phyloP scores from a whole-genome alignment of 2,329 filamentous ascomycete species.

The Curvularia verruculosa region DNA sequence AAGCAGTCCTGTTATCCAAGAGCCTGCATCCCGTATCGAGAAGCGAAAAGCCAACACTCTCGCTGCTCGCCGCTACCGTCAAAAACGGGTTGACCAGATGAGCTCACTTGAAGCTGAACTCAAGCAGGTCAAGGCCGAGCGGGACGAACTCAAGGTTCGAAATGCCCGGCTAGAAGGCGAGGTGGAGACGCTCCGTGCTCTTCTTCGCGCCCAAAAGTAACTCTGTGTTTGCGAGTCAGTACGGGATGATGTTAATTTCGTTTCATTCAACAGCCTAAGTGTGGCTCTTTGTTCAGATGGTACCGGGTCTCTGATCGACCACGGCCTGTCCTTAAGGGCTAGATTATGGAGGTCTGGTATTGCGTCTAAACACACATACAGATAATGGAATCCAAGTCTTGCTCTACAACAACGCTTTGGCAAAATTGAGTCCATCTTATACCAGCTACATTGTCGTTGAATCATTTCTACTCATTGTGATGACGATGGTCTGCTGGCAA shows the following conservation, averaged over 20 bases:
- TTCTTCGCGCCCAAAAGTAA: constrained; percentile 52
- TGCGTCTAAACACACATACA: constrained; percentile 5
- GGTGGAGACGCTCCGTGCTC: constrained; percentile 63
- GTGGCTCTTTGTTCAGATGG: constrained; percentile 31
- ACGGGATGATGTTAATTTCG: constrained; percentile 8
- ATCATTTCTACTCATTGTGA: constrained; percentile 10
- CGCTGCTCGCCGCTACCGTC: constrained; percentile 73
- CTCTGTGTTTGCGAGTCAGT: constrained; percentile 23
- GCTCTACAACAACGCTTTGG: constrained; percentile 8
- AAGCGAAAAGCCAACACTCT: constrained; percentile 73
- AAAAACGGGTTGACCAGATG: constrained; percentile 72
- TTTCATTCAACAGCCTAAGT: no score
- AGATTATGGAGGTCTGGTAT: constrained; percentile 19
- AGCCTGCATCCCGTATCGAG: constrained; percentile 39
- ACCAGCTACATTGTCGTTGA: neutral
- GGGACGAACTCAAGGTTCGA: constrained; percentile 67
- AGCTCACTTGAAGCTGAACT: constrained; percentile 66
- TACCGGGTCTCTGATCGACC: constrained; percentile 38
- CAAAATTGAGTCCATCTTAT: constrained; percentile 2
- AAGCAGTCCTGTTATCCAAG: constrained; percentile 28
- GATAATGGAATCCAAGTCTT: constrained; percentile 11
- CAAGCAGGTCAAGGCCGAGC: constrained; percentile 63
- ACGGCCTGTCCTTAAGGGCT: constrained; percentile 20
- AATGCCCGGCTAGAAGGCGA: constrained; percentile 71
- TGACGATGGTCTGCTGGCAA: no score